A percentile compares a stretch with the other conserved stretches of the same genome.
These are phyloP conservation scores for Aureoboletus auriporus DNA, from an alignment of 768 basidiomycete species.

Conservation along the genomic window DNA sequence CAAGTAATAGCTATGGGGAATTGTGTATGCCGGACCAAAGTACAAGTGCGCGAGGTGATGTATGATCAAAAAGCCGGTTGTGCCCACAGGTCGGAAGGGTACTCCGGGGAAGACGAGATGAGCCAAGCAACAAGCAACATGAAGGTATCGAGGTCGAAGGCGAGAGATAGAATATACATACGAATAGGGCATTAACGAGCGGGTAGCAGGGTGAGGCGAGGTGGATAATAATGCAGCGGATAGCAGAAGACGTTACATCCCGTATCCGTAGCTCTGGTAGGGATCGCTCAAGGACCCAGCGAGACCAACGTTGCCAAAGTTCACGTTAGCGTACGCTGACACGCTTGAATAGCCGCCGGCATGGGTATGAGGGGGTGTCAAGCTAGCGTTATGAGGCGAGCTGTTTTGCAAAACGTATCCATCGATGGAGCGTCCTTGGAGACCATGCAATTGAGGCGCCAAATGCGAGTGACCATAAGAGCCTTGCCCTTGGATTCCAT, in stretches of 20 bases:
- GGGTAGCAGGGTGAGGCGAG: conserved; percentile 12
- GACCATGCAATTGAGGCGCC: conserved; percentile 47
- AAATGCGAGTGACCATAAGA: conserved; percentile 58
- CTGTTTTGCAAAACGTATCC: conserved; percentile 77
- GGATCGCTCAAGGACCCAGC: conserved; percentile 63
- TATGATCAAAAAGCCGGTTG: conserved; percentile 40
- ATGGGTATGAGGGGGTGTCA: conserved; percentile 57
- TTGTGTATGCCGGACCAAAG: conserved; percentile 61
- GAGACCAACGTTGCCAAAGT: conserved; percentile 44
- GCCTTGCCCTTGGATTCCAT: conserved; percentile 53
- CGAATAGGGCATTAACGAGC: conserved; percentile 32
- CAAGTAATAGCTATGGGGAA: conserved; percentile 33
- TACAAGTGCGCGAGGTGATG: conserved; percentile 61
- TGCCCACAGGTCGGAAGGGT: conserved; percentile 32
- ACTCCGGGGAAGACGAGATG: conserved; percentile 35
- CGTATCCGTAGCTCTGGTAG: conserved; percentile 77
- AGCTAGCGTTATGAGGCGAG: conserved; percentile 58
- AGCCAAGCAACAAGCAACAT: conserved; percentile 33
- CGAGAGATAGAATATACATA: conserved; percentile 35
- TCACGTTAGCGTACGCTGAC: conserved; percentile 50
- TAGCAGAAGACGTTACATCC: conserved; percentile 50
- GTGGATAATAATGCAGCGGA: conserved; percentile 27
- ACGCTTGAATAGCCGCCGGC: conserved; percentile 53
- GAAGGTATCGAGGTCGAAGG: conserved; percentile 34
- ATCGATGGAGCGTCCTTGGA: conserved; percentile 74